phyloP scores from a whole-genome alignment of 2,329 filamentous ascomycete species.

The Sporothrix sp. region DNA sequence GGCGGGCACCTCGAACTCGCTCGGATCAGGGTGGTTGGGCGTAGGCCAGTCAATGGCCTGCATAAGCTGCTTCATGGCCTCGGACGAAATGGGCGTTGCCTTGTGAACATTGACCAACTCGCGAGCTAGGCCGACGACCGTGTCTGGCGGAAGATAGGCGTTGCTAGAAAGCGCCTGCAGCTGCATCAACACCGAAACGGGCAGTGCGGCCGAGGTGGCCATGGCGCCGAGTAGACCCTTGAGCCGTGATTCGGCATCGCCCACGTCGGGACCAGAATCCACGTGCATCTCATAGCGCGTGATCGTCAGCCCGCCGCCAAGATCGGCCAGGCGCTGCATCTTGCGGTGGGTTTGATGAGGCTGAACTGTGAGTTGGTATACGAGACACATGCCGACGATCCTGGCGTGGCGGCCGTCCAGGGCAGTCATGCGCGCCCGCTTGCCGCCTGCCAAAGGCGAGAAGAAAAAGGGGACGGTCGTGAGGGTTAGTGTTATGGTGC shows the following conservation, averaged over 20 bases:
- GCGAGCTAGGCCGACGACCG: slow-evolving; percentile 37
- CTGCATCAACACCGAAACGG: slow-evolving; percentile 51
- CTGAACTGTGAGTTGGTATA: slow-evolving; percentile 32
- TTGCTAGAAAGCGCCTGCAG: slow-evolving; percentile 54
- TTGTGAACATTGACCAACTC: slow-evolving; percentile 29
- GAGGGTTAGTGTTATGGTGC: slow-evolving; percentile 41
- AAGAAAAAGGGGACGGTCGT: slow-evolving; percentile 37
- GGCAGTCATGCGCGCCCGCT: slow-evolving; percentile 20
- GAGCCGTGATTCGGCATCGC: slow-evolving; percentile 7
- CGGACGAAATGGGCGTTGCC: slow-evolving; percentile 36
- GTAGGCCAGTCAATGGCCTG: slow-evolving; percentile 44
- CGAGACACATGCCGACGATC: slow-evolving; percentile 33
- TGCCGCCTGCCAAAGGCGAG: slow-evolving; percentile 2
- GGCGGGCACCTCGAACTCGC: slow-evolving; percentile 28
- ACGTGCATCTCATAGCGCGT: slow-evolving; percentile 18
- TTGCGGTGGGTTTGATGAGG: slow-evolving; percentile 23
- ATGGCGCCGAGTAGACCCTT: slow-evolving; percentile 21
- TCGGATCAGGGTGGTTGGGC: slow-evolving; percentile 36
- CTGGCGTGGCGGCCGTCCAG: slow-evolving; percentile 25
- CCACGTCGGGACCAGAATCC: neutral
- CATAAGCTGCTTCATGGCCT: slow-evolving; percentile 44
- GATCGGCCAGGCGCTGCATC: slow-evolving; percentile 22
- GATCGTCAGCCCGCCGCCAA: slow-evolving; percentile 22
- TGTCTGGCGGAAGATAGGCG: slow-evolving; percentile 48
- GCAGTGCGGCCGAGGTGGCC: slow-evolving; percentile 26